Percentiles rank a stretch among this genome's conserved stretches.
These are phyloP conservation scores for Ustilago bromivora DNA, from an alignment of 1,284 basidiomycete species.

Conservation along the genomic window DNA sequence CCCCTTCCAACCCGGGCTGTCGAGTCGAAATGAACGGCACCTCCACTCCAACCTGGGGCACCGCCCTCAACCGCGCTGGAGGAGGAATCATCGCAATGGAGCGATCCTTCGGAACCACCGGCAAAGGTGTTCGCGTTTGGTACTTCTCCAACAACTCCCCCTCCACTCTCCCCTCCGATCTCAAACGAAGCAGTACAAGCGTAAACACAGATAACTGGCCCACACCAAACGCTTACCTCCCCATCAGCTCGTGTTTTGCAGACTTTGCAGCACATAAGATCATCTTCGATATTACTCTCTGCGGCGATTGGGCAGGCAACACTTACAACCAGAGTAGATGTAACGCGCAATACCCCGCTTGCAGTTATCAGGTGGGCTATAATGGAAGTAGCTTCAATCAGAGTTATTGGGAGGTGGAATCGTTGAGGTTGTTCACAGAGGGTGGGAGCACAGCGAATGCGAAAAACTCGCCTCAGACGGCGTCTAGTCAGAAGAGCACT, in stretches of 20 bases:
- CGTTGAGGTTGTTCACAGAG: conserved; percentile 52
- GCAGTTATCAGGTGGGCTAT: conserved; percentile 58
- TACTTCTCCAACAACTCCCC: conserved; percentile 53
- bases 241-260: conserved; percentile 54
- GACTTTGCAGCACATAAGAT: conserved; percentile 62
- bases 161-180: conserved; percentile 47
- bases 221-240: conserved; percentile 56
- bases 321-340: conserved; percentile 54
- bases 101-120: conserved; percentile 58
- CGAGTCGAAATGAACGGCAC: conserved; percentile 59
- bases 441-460: conserved; percentile 52
- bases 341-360: conserved; percentile 47
- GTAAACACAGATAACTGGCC: conserved; percentile 60
- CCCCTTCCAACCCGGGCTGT: conserved; percentile 55
- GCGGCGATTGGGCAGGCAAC: conserved; percentile 62
- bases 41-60: conserved; percentile 57
- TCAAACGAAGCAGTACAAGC: conserved; percentile 33
- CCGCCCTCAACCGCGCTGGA: conserved; percentile 54
- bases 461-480: conserved; percentile 34
- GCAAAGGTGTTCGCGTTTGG: conserved; percentile 66
- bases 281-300: conserved; percentile 65
- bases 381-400: conserved; percentile 55
- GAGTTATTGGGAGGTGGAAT: conserved; percentile 62
- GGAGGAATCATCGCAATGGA: conserved; percentile 67
- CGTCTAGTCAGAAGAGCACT: conserved; percentile 11